Base-by-base conservation (phyloP, 2,329 filamentous ascomycete species). In the Mariannaea sp. region DNA sequence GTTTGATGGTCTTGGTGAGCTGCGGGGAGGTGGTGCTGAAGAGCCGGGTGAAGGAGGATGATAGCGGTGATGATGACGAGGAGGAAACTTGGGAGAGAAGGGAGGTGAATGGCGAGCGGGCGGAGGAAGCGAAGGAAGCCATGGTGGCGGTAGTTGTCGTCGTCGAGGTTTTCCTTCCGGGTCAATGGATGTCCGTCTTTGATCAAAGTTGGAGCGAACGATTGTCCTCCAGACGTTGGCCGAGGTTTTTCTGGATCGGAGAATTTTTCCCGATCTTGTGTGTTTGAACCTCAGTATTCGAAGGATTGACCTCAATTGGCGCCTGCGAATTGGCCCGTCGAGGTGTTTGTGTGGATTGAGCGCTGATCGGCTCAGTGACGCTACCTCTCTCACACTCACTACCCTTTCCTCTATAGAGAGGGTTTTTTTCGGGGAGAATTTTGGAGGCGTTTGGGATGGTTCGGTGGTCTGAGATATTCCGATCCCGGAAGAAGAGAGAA, bases 1-100 rank as follows among this genome's bases (percentile, higher is more conserved):
- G 65, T 45, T 70, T 69, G 65, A 77, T 70, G n/a, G 74, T 77
- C 60, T 77, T 77, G 29, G 70, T 69, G 29, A 65, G 64, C 43
- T 62, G 62, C 30, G 67, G 49, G 6, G 65, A 16, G 0, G 76
- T 73, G 1, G 74, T 74, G 43, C 70, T 72, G 66, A 79, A 76
- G 38, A 56, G n/a, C 36, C 67, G 68, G 19, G 32, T 29, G 36
- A 33, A 27, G 24, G 49, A 26, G 46, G 49, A 39, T 27, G 46
- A 53, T n/a, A n/a, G n/a, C n/a, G n/a, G n/a, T n/a, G n/a, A n/a
- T n/a, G n/a, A n/a, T n/a, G n/a, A n/a, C n/a, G n/a, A n/a, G n/a
- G n/a, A n/a, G n/a, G n/a, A n/a, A n/a, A n/a, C n/a, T 8, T 47
- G 44, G 56, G 44, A 14, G 55, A 59, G 26, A 52, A 49, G 7